Evolutionary conservation across 23 red algal genomes (phyloP), one percentile per base, ranked within the genome.

Genomic region (Gracilariopsis chorda): DNA sequence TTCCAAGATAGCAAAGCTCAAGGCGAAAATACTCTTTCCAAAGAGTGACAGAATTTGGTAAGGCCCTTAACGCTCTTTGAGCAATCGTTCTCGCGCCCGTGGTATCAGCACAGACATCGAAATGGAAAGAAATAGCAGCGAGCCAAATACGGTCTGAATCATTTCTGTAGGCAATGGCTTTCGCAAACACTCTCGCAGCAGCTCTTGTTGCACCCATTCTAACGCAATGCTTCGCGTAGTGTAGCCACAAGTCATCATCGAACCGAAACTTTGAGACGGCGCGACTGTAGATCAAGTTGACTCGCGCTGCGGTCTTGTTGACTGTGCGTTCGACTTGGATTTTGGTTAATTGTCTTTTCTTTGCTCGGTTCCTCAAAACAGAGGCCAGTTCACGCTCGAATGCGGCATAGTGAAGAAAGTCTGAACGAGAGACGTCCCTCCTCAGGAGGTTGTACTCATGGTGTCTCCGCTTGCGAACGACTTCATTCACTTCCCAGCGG

Each of bases 11-110:
- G 16, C 45, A 65, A 21, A 91, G 73, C n/a, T 91, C 88, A 21
- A 91, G 46, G 12, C 88, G 57, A 74, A 91, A 91, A 29, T 91
- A 91, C 49, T 91, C 88, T 73, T 53, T 68, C 88, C 88, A 91
- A 10, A 91, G 32, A 68, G 43, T 57, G 32, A 51, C 20, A 23
- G 60, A 72, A 14, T 33, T 40, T 4, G 75, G 88, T 28, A 82
- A 17, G 3, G 77, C 77, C 27, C 88, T 44, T 3, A 91, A 56
- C 19, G 48, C 77, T 46, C 75, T 71, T 44, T 91, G 88, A 1
- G 88, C 88, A 13, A 91, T 23, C 25, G 88, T 74, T 45, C 88
- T 68, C 0, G 55, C 88, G 1, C 60, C 58, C 7, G 59, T 80
- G n/a, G 77, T 59, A 41, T 91, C 88, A 32, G 44, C 76, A 40